Evolutionary conservation across 1,284 basidiomycete species (phyloP).

Genomic region (Moesziomyces sp.): DNA sequence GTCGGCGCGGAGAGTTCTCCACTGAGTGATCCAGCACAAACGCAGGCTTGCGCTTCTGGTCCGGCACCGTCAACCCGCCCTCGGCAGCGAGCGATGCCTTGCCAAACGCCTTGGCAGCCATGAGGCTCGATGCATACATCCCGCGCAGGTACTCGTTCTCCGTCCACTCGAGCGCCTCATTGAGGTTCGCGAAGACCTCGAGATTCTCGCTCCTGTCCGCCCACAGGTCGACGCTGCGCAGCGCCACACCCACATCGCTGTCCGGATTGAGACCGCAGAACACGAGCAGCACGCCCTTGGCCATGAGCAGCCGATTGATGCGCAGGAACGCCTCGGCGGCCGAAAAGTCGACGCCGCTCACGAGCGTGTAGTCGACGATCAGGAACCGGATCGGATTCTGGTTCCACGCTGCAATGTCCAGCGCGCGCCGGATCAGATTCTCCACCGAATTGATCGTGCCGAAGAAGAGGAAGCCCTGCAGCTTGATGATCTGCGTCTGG

Average conservation of each 20-base stretch:
- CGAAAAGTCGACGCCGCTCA: slow-evolving; percentile 91
- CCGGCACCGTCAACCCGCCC: slow-evolving; percentile 69
- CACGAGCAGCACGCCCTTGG: slow-evolving; percentile 83
- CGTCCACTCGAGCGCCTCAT: slow-evolving; percentile 91
- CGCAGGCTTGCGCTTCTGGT: slow-evolving; percentile 56
- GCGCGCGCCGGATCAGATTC: slow-evolving; percentile 76
- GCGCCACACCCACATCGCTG: slow-evolving; percentile 58
- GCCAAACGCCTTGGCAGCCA: slow-evolving; percentile 64
- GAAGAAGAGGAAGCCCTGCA: slow-evolving; percentile 95
- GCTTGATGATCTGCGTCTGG: slow-evolving; percentile 87
- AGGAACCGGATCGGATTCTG: slow-evolving; percentile 84
- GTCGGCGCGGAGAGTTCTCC: slow-evolving; percentile 78
- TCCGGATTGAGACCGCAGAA: slow-evolving; percentile 79
- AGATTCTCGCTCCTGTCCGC: slow-evolving; percentile 66
- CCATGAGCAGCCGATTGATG: slow-evolving; percentile 82
- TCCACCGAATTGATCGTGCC: slow-evolving; percentile 92
- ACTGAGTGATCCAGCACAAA: slow-evolving; percentile 73
- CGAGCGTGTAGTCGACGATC: slow-evolving; percentile 75
- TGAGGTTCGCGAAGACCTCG: slow-evolving; percentile 84
- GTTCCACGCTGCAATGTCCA: slow-evolving; percentile 81
- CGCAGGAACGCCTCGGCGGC: slow-evolving; percentile 94
- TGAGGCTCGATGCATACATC: slow-evolving; percentile 67
- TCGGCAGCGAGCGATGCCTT: slow-evolving; percentile 68
- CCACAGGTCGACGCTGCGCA: slow-evolving; percentile 76
- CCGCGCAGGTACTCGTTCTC: slow-evolving; percentile 68